Evolutionary conservation across 1,284 basidiomycete species (phyloP).

Genomic region (Hemileia vastatrix): DNA sequence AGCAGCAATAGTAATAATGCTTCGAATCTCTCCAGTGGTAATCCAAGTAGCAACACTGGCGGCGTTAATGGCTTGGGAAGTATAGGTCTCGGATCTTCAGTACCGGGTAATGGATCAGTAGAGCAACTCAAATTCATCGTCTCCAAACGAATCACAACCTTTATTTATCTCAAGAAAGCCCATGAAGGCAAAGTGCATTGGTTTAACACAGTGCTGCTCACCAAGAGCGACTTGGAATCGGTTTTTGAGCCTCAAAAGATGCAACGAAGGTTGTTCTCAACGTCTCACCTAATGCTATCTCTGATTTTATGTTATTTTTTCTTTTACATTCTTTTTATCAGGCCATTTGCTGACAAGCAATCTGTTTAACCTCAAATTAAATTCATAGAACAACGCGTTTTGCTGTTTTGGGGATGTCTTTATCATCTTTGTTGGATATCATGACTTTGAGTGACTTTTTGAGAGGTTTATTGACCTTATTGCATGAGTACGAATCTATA

Average conservation of each 20-base stretch:
- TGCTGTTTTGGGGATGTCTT: conserved; percentile 69
- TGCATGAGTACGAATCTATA: conserved; percentile 65
- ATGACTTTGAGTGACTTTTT: conserved; percentile 66
- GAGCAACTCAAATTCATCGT: conserved; percentile 60
- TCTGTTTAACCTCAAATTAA: not conserved
- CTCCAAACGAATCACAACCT: conserved; percentile 68
- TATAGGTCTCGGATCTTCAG: no score
- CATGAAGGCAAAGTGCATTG: conserved; percentile 69
- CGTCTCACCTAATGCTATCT: not conserved
- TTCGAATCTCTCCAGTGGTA: no score
- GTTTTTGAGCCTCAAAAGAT: conserved; percentile 63
- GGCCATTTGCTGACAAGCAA: not conserved
- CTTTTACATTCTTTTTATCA: not conserved
- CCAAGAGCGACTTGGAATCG: conserved; percentile 59
- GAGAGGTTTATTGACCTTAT: conserved; percentile 58
- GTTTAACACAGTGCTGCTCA: conserved; percentile 76
- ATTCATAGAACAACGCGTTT: conserved; percentile 60
- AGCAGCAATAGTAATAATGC: no score
- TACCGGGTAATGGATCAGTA: no score
- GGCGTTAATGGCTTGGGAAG: no score
- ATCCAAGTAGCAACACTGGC: no score
- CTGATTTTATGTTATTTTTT: not conserved
- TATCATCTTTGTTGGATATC: conserved; percentile 64
- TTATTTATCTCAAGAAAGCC: conserved; percentile 69
- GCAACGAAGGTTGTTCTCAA: conserved; percentile 58